A percentile compares a stretch with the other conserved stretches of the same genome.
Evolutionary conservation across 805 yeast genomes (phyloP).

Genomic region (Wickerhamiella bombiphila): DNA sequence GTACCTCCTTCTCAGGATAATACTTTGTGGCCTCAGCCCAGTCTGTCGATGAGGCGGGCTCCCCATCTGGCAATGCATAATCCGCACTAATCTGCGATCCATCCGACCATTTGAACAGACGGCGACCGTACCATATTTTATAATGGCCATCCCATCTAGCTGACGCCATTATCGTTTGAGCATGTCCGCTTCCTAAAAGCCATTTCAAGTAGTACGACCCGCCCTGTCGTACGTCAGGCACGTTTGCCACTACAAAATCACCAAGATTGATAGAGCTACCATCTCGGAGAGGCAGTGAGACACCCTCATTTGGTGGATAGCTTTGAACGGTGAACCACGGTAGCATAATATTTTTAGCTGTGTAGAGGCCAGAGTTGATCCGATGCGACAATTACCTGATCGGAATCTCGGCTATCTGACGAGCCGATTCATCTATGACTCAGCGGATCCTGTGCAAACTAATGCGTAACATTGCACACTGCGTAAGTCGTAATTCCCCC

Average conservation of each 20-base stretch:
- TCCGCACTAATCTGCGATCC: slow-evolving; percentile 66
- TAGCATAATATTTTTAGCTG: too few species aligned
- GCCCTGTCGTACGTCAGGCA: slow-evolving; percentile 35
- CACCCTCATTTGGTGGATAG: slow-evolving; percentile 10
- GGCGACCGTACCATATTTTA: slow-evolving; percentile 59
- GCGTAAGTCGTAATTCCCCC: too few species aligned
- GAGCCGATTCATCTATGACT: too few species aligned
- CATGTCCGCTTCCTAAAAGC: slow-evolving; percentile 49
- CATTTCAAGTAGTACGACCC: slow-evolving; percentile 47
- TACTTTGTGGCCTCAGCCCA: slow-evolving; percentile 21
- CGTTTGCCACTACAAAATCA: slow-evolving; percentile 23
- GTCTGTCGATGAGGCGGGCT: slow-evolving; percentile 20
- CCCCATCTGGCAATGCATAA: slow-evolving; percentile 37
- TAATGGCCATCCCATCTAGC: slow-evolving; percentile 39
- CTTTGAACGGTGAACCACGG: slow-evolving; percentile 13
- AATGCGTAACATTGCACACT: too few species aligned
- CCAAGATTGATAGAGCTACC: slow-evolving; percentile 6
- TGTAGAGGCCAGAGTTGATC: too few species aligned
- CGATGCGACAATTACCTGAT: too few species aligned
- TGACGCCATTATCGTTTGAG: slow-evolving; percentile 64
- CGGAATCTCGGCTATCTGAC: too few species aligned
- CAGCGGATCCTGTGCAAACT: too few species aligned
- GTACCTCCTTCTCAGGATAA: slow-evolving; percentile 21
- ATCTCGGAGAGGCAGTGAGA: slow-evolving; percentile 3
- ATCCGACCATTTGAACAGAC: slow-evolving; percentile 50